A percentile compares a stretch with the other conserved stretches of the same genome.
These are phyloP conservation scores for Lanmaoa rubissima DNA, from an alignment of 768 basidiomycete genomes.

Conservation along the genomic window DNA sequence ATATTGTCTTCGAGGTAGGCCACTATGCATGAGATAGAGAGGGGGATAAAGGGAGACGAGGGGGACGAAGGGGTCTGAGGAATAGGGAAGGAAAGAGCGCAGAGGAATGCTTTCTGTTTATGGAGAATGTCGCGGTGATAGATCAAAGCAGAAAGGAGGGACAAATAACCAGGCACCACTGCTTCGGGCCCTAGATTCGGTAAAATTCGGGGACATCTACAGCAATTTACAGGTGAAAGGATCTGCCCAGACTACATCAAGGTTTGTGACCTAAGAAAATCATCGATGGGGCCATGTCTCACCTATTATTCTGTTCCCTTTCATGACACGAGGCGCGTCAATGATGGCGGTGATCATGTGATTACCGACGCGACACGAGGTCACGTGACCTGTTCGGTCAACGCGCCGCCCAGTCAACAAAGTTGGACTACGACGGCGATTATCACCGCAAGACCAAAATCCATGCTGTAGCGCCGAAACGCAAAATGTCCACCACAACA, in stretches of 20 bases:
- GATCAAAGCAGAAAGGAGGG: conserved; percentile 9
- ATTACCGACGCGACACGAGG: neutral
- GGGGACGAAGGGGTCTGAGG: neutral
- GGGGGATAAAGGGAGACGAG: neutral
- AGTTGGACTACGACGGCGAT: conserved; percentile 5
- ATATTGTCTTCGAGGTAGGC: neutral
- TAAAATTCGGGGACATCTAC: neutral
- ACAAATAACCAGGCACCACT: conserved; percentile 8
- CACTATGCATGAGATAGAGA: neutral
- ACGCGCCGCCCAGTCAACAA: conserved; percentile 18
- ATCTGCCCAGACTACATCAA: neutral
- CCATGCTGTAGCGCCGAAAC: conserved; percentile 6
- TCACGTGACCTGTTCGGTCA: conserved; percentile 17
- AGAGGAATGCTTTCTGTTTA: conserved; percentile 11
- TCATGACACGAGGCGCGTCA: conserved; percentile 4
- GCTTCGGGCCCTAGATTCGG: neutral
- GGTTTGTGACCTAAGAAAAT: neutral
- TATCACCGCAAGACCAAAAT: neutral
- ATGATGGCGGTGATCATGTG: conserved; percentile 16
- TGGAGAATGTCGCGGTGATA: conserved; percentile 4
- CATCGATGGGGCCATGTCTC: conserved; percentile 11
- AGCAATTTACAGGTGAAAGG: neutral
- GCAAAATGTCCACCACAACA: conserved; percentile 63
- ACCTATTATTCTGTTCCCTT: conserved; percentile 10
- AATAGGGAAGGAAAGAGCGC: neutral